A percentile compares a stretch with the other conserved stretches of the same genome.
These are phyloP conservation scores for Suhomyces vadensis DNA, from an alignment of 805 yeast species.

Conservation along the genomic window DNA sequence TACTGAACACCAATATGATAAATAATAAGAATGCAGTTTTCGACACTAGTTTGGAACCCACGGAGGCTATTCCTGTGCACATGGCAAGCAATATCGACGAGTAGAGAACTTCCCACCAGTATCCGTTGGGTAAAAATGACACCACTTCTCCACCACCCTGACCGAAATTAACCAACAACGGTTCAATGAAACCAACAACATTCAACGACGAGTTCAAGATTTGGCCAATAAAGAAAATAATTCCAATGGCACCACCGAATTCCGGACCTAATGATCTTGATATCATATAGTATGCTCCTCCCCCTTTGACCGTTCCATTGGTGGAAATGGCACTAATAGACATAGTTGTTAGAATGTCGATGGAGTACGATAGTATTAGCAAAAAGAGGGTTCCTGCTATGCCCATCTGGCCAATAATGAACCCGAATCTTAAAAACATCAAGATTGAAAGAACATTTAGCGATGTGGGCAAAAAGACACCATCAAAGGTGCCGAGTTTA, in stretches of 20 bases:
- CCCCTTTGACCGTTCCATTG: constrained; percentile 95
- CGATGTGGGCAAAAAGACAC: constrained; percentile 92
- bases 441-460: constrained; percentile 89
- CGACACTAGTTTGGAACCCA: constrained; percentile 81
- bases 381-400: constrained; percentile 71
- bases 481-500: constrained; percentile 80
- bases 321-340: constrained; percentile 96
- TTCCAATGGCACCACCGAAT: constrained; percentile 96
- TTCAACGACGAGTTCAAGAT: constrained; percentile 88
- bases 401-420: constrained; percentile 93
- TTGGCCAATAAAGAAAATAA: constrained; percentile 93
- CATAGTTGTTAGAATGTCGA: constrained; percentile 81
- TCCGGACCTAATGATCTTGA: constrained; percentile 95
- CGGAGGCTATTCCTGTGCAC: constrained; percentile 74
- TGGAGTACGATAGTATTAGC: constrained; percentile 70
- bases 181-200: constrained; percentile 94
- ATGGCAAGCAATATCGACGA: constrained; percentile 66
- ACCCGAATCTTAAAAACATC: constrained; percentile 95
- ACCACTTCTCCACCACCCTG: constrained; percentile 53
- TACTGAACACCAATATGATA: constrained; percentile 64
- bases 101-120: constrained; percentile 68
- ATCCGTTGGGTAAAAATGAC: constrained; percentile 65
- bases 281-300: constrained; percentile 98
- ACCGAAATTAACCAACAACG: constrained; percentile 80
- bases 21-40: constrained; percentile 78